Evolutionary conservation across 192 early-diverging fungal species (phyloP).

Genomic region (Pilaira anomala): DNA sequence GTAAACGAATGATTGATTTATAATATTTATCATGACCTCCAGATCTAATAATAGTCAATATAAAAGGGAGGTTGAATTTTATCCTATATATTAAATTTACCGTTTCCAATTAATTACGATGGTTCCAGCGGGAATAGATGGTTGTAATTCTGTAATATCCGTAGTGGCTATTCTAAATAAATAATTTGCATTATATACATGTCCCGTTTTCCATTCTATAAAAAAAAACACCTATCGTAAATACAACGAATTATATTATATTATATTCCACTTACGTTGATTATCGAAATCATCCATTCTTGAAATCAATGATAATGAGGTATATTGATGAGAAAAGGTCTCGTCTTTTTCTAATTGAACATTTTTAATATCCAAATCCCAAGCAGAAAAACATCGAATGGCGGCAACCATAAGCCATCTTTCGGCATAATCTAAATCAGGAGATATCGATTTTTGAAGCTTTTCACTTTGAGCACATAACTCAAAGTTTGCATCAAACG

Average conservation of each 20-base stretch:
- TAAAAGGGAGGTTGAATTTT: not conserved
- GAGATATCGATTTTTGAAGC: slow-evolving; percentile 22
- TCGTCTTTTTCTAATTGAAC: slow-evolving; percentile 38
- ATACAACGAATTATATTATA: not conserved
- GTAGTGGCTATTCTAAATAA: slow-evolving; percentile 34
- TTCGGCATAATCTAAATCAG: slow-evolving; percentile 30
- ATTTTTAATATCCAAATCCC: slow-evolving; percentile 49
- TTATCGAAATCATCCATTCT: slow-evolving; percentile 11
- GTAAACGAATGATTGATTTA: slow-evolving; percentile 33
- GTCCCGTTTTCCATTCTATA: slow-evolving; percentile 51
- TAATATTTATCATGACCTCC: slow-evolving; percentile 14
- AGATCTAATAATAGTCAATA: slow-evolving; percentile 9
- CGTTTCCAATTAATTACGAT: slow-evolving; percentile 49
- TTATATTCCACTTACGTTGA: not conserved
- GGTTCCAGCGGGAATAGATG: slow-evolving; percentile 35
- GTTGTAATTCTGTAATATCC: slow-evolving; percentile 24
- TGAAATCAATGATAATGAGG: slow-evolving; percentile 1
- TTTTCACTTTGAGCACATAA: slow-evolving; percentile 31
- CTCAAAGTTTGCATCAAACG: slow-evolving; percentile 53
- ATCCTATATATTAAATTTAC: slow-evolving; percentile 27
- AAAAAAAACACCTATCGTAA: not conserved
- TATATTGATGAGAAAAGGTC: not conserved
- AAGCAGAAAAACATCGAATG: slow-evolving; percentile 39
- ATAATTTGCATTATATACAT: slow-evolving; percentile 42
- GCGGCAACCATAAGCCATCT: slow-evolving; percentile 33